Evolutionary conservation across 371 early-diverging fungal genomes (phyloP), one percentile per base, ranked within the genome.

Genomic region (Rhizopus arrhizus): DNA sequence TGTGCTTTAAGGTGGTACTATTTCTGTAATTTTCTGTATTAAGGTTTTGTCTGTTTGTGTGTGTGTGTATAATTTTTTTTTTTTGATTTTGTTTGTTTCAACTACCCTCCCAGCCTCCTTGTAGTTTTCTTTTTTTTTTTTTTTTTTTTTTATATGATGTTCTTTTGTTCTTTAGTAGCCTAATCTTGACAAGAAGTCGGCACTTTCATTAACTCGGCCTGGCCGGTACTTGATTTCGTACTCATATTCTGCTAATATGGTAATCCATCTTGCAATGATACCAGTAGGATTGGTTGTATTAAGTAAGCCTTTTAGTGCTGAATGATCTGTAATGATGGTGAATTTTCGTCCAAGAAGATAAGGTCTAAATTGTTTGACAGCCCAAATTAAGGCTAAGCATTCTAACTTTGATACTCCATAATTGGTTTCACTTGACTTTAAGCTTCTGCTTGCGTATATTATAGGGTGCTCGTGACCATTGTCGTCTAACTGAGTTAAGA

Each of bases 341-440:
- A 53, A 38, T n/a, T 53, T 32, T 8, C 36, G 13, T 12, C 53
- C 38, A 6, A 53, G 34, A 6, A 36, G 53, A 16, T 53, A 53
- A 16, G 53, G 53, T 33, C 46, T 4, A 16, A 32, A 16, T 5
- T 15, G 5, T 45, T 56, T 11, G 3, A 56, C 46, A 5, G 46
- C 56, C 45, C 45, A 45, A 1, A 56, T 15, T 10, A 32, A 13
- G 4, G 56, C 56, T 4, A 57, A 29, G 12, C 47, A 48, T 36
- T 57, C 48, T 16, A 48, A 22, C 38, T 57, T 57, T 3, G 48
- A 35, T 1, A 47, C 22, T 3, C 50, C 40, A 31, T 58, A 58
- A 49, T 49, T 58, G 7, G 28, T 2, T 50, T 49, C 58, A 31
- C 38, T 12, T 12, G 7, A 4, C 22, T 53, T 34, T 16, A 53